phyloP scores from a whole-genome alignment of 176 grass and related monocot species.

The Carex scoparia region DNA sequence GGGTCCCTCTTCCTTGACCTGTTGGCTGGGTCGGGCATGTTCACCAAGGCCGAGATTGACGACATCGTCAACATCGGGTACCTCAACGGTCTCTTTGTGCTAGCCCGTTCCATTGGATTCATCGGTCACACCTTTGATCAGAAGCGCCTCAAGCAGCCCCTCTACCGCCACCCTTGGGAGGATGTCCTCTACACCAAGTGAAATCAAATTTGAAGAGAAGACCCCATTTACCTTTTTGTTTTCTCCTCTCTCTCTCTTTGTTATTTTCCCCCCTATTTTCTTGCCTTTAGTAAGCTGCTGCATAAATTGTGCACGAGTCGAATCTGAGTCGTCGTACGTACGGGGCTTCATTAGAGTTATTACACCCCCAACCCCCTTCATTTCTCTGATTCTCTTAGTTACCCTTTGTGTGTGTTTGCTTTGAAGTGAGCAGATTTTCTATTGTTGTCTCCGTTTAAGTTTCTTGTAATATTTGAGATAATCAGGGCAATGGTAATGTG shows the following conservation, averaged over 20 bases:
- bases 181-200: slow-evolving; percentile 99
- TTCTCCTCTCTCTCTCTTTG: background rate
- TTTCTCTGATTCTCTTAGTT: background rate
- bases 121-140: slow-evolving; percentile 98
- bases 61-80: slow-evolving; percentile 96
- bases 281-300: slow-evolving; percentile 16
- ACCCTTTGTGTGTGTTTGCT: background rate
- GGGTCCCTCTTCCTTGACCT: slow-evolving; percentile 98
- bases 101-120: slow-evolving; percentile 88
- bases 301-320: slow-evolving; percentile 22
- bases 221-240: too few species aligned
- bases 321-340: background rate
- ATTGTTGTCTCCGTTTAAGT: background rate
- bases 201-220: slow-evolving; percentile 18
- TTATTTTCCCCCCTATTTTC: background rate
- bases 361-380: background rate
- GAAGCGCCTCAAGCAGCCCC: slow-evolving; percentile 94
- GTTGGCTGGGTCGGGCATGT: slow-evolving; percentile 95
- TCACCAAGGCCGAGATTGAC: slow-evolving; percentile 87
- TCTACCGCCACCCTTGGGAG: slow-evolving; percentile 98
- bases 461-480: slow-evolving; percentile 11
- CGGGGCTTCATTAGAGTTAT: background rate
- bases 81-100: slow-evolving; percentile 93
- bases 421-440: background rate
- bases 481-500: slow-evolving; percentile 2